Evolutionary conservation across 768 basidiomycete genomes (phyloP).

Genomic region (Pleurotus salmoneostramineus): DNA sequence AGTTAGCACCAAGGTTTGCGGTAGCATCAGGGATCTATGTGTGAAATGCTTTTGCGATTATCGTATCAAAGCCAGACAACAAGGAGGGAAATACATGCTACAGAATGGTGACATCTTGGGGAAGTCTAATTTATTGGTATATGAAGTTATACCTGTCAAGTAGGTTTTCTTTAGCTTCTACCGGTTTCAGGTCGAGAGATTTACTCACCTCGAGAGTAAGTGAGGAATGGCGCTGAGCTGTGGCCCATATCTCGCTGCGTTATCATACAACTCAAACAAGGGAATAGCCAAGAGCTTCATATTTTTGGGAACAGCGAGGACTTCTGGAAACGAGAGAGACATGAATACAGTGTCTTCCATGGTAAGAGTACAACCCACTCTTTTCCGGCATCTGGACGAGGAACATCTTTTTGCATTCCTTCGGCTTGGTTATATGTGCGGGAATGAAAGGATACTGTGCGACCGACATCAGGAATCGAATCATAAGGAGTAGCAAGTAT

Average conservation of each 20-base stretch:
- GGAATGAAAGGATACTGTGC: conserved; percentile 90
- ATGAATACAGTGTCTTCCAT: background rate
- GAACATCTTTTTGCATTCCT: conserved; percentile 96
- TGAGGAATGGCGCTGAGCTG: conserved; percentile 94
- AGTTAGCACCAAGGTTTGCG: too few species aligned
- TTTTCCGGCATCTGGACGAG: conserved; percentile 93
- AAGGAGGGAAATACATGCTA: too few species aligned
- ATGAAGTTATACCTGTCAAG: background rate
- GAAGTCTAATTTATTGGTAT: background rate
- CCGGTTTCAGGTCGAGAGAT: background rate
- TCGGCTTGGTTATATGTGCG: conserved; percentile 95
- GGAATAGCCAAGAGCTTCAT: conserved; percentile 99
- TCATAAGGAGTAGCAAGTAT: background rate
- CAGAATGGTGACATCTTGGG: too few species aligned
- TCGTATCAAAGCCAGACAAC: too few species aligned
- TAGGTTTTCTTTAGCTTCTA: background rate
- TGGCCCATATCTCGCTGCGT: conserved; percentile 81
- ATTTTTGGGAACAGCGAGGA: conserved; percentile 95
- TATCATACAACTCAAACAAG: conserved; percentile 96
- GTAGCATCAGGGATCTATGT: too few species aligned
- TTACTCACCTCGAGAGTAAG: background rate
- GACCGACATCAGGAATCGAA: background rate
- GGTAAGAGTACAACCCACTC: conserved; percentile 49
- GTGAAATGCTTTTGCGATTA: too few species aligned
- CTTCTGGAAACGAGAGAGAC: conserved; percentile 49